Evolutionary conservation across 164 flowering plant genomes (phyloP), one percentile per base, ranked within the genome.

Genomic region (Chimonanthus praecox): DNA sequence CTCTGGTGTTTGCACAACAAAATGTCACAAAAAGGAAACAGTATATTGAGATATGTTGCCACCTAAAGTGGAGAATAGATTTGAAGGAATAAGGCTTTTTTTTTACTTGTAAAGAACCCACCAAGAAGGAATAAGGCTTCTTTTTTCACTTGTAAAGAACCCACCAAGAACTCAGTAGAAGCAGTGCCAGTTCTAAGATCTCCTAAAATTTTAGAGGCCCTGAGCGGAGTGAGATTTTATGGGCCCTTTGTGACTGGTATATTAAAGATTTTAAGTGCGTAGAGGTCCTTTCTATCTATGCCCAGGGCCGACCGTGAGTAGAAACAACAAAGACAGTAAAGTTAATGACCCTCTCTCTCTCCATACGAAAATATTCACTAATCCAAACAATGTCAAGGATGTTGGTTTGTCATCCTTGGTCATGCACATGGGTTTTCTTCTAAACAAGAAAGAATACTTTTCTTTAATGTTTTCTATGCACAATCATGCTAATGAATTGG

Each of bases 1-100:
- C 76, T n/a, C 61, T 33, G 47, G 21, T 67, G 51, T 51, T 58
- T 51, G 71, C 33, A 54, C 60, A 54, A 54, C n/a, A 54, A 13
- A 54, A 54, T 11, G 60, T n/a, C 60, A 54, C 16, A 54, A 15
- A 54, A 54, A 54, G 60, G 16, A n/a, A 54, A 54, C 60, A 54
- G n/a, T 54, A n/a, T 54, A 3, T 54, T 54, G 16, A 54, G 60
- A n/a, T 54, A 10, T 54, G 60, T 15, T 54, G 60, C 60, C 60
- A 54, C 60, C 60, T 10, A 54, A 54, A 54, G 60, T 54, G 60
- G 3, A n/a, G 60, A 54, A 54, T 3, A 13, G 11, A 54, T 5
- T 54, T 54, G 11, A n/a, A 54, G 16, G 16, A 54, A 4, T 54
- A 15, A 13, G 16, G 60, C 16, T 5, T 33, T 33, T 54, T 54